Conservation (phyloP, 345 rosid genomes). For the Hevea brasiliensis region DNA sequence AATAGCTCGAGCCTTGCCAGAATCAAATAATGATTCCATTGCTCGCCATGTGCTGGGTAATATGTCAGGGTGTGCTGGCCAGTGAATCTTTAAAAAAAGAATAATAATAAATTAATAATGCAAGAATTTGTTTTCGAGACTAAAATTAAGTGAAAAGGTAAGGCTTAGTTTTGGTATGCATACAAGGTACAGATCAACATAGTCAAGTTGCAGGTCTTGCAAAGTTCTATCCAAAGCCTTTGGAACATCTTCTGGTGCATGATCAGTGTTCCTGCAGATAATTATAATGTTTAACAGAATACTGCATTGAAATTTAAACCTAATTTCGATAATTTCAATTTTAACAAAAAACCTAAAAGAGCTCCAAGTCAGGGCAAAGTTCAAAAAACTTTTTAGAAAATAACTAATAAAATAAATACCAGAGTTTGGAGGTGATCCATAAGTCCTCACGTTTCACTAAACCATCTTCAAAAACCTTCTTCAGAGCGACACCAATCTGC, state of each 20-base stretch:
- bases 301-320: too few relatives aligned
- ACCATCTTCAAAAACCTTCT: slow-evolving; percentile 40
- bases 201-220: slow-evolving; percentile 25
- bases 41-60: slow-evolving; percentile 64
- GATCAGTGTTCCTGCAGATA: slow-evolving; percentile 19
- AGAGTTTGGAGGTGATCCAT: slow-evolving; percentile 49
- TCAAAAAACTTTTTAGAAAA: too few relatives aligned
- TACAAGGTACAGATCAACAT: slow-evolving; percentile 17
- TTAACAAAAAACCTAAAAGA: too few relatives aligned
- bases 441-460: slow-evolving; percentile 44
- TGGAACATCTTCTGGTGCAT: slow-evolving; percentile 27
- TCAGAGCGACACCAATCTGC: slow-evolving; percentile 41
- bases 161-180: background rate
- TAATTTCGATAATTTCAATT: too few relatives aligned
- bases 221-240: slow-evolving; percentile 21
- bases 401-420: slow-evolving; percentile 20
- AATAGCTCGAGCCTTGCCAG: slow-evolving; percentile 61
- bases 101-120: too few relatives aligned
- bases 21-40: slow-evolving; percentile 60
- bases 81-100: slow-evolving; percentile 42
- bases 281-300: background rate
- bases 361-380: too few relatives aligned
- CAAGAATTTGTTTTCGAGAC: too few relatives aligned
- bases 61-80: slow-evolving; percentile 60
- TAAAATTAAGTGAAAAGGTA: too few relatives aligned